Evolutionary conservation across 495 filamentous ascomycete species (phyloP), one percentile per base, ranked within the genome.

Genomic region (Xylaria intraflava): DNA sequence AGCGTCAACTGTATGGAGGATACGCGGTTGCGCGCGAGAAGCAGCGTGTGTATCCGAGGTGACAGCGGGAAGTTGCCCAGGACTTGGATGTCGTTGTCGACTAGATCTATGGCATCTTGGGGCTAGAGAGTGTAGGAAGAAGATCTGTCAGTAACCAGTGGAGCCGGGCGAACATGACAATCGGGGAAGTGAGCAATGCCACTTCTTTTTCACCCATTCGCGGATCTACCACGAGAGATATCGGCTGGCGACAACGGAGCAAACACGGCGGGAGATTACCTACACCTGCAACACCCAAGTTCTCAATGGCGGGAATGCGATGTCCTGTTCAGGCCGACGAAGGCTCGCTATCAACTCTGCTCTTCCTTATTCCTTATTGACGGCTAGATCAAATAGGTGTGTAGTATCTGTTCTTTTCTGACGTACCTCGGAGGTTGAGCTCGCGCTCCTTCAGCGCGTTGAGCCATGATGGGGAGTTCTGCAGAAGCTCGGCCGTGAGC

Each of bases 401-500:
- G 90, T 86, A 95, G 89, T 85, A 94, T 91, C 90, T 91, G 88
- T 77, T 84, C 90, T 92, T 96, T 91, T 88, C 89, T 85, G 81
- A 91, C 90, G 86, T 84, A 99, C 94, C 94, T 97, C 94, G 84
- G 61, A 99, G 90, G 79, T 96, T 90, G 65, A 99, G 81, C 81
- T 99, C 94, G 65, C 94, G 89, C 77, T 99, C 93, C 71, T 89
- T 91, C 73, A 97, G 79, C 57, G 92, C 89, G 76, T 97, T 97
- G 65, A 96, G 87, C 83, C 95, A 99, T 69, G 89, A 95, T 54
- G 92, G 86, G 55, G 92, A 92, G 72, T 80, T 82, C 69, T 86
- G 79, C 66, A 97, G 90, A 63, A 96, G 86, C 68, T 97, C 93
- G 59, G 88, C 84, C 51, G 90, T 96, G 72, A 98, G 80, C 78